A percentile compares a stretch with the other conserved stretches of the same genome.
These are phyloP conservation scores for Brettanomyces naardenensis DNA, from an alignment of 805 yeast species.

Conservation along the genomic window DNA sequence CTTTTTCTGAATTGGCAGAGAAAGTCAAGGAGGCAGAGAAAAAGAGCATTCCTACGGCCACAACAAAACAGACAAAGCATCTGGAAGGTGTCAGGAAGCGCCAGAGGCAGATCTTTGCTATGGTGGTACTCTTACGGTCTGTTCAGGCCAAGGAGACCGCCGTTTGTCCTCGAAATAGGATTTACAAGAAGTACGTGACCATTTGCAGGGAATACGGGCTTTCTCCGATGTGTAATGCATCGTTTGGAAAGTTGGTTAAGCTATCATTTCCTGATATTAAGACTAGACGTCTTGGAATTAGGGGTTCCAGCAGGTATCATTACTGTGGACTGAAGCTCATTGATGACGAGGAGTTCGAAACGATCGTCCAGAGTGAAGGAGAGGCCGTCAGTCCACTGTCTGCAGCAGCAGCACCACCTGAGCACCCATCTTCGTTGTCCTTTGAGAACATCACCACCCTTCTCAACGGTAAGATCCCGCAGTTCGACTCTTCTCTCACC, in stretches of 20 bases:
- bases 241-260: slow-evolving; percentile 68
- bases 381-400: not conserved
- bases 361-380: too few species aligned
- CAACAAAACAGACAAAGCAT: slow-evolving; percentile 12
- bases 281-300: slow-evolving; percentile 72
- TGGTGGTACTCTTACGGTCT: slow-evolving; percentile 68
- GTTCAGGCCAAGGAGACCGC: slow-evolving; percentile 44
- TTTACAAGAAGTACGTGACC: slow-evolving; percentile 60
- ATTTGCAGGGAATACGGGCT: slow-evolving; percentile 45
- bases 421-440: not conserved
- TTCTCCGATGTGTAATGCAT: slow-evolving; percentile 65
- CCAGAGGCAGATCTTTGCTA: slow-evolving; percentile 71
- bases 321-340: slow-evolving; percentile 64
- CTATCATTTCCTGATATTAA: slow-evolving; percentile 57
- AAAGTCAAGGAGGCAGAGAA: too few species aligned
- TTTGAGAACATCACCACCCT: slow-evolving; percentile 8
- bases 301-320: slow-evolving; percentile 80
- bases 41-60: too few species aligned
- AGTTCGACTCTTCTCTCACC: not conserved
- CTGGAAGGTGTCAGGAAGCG: slow-evolving; percentile 33
- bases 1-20: too few species aligned
- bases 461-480: slow-evolving; percentile 6
- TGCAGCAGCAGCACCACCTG: not conserved
- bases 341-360: slow-evolving; percentile 29
- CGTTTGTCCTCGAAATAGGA: slow-evolving; percentile 56